phyloP scores from a whole-genome alignment of 1,284 basidiomycete species.

The Binderoboletus segoi region DNA sequence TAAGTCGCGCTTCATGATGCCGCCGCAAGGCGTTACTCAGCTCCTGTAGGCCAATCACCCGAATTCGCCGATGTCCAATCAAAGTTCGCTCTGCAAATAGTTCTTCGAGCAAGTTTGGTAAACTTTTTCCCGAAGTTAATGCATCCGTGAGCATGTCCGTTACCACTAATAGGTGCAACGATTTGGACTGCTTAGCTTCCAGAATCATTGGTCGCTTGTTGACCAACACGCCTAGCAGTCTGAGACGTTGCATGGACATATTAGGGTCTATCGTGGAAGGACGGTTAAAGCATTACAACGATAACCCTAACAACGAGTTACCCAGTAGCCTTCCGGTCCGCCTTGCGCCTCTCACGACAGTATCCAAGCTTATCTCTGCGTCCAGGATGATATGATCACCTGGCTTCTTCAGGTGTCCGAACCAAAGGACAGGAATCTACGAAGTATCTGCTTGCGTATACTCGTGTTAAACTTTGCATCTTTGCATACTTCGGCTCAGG shows the following conservation, averaged over 20 bases:
- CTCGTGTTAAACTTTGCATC: slow-evolving; percentile 48
- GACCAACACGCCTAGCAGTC: slow-evolving; percentile 37
- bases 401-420: slow-evolving; percentile 48
- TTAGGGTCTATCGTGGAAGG: slow-evolving; percentile 37
- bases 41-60: slow-evolving; percentile 30
- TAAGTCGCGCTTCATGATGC: slow-evolving; percentile 28
- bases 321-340: slow-evolving; percentile 26
- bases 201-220: slow-evolving; percentile 38
- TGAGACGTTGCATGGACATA: slow-evolving; percentile 33
- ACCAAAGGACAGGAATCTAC: slow-evolving; percentile 35
- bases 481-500: slow-evolving; percentile 44
- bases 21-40: slow-evolving; percentile 10
- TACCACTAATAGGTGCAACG: slow-evolving; percentile 6
- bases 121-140: slow-evolving; percentile 36
- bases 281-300: slow-evolving; percentile 28
- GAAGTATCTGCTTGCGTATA: slow-evolving; percentile 40
- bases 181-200: slow-evolving; percentile 19
- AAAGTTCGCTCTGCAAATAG: slow-evolving; percentile 38
- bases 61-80: slow-evolving; percentile 37
- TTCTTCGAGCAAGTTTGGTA: slow-evolving; percentile 34
- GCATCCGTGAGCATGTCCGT: slow-evolving; percentile 34
- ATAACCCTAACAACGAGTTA: slow-evolving; percentile 10
- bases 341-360: slow-evolving; percentile 13
- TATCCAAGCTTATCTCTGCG: slow-evolving; percentile 7
- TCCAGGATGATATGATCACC: slow-evolving; percentile 47